Base-by-base conservation (phyloP, 2,329 filamentous ascomycete genomes). In the Cladosporium colombiae region DNA sequence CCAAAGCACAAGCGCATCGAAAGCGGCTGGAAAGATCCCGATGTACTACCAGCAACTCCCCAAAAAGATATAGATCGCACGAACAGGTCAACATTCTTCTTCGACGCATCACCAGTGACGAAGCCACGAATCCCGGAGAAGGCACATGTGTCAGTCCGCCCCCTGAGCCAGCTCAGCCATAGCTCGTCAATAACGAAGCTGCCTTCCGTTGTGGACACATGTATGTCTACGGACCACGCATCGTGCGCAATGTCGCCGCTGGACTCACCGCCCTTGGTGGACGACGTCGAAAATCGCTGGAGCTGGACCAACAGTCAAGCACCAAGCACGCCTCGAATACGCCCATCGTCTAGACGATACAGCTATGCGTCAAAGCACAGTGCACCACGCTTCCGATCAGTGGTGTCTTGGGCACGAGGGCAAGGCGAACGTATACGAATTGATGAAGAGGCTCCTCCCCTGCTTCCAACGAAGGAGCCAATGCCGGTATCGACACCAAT, bases 241-340 rank as follows among this genome's bases (percentile, higher is more conserved):
- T 44, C 40, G 40, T 11, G 46, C 18, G 50, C 50, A 27, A n/a
- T 21, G 31, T 63, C 61, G 10, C 61, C 61, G 6, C 33, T 63
- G 5, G 35, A n/a, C 5, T 56, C 61, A 4, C 61, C 61, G 5
- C 61, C 61, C 5, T 5, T 25, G 11, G 35, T 56, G 4, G 37
- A 56, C 18, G 50, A 46, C 29, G 27, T 11, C 8, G n/a, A n/a
- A 14, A 65, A 70, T 44, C 72, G 72, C 31, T 74, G 71, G 71
- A 71, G 69, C 55, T 73, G 72, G 71, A 73, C 72, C 29, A 73
- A 73, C 40, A 71, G 69, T 10, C 68, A 73, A 58, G 71, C 72
- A n/a, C 73, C 73, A 6, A 65, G 70, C 23, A 74, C 73, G 18
- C 73, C 73, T 31, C 68, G 71, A 13, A 57, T 72, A 7, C 56